These are phyloP conservation scores for Magnusiomyces fungicola DNA, from an alignment of 1,139 yeast genomes.

Conservation along the genomic window DNA sequence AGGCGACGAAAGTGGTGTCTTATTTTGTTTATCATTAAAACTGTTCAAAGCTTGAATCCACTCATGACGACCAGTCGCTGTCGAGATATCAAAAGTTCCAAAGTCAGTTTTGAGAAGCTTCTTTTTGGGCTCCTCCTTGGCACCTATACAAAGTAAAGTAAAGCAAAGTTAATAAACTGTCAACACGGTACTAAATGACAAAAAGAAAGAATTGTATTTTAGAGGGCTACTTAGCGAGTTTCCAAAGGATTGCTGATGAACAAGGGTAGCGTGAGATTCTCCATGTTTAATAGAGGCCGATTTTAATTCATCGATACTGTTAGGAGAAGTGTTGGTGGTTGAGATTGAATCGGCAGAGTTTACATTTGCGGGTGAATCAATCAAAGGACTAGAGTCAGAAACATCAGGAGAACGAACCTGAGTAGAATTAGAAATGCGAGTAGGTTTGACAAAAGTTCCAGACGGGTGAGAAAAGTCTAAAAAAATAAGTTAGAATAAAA, in stretches of 20 bases:
- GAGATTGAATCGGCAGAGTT: not conserved
- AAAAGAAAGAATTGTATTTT: not conserved
- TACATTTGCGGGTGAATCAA: not conserved
- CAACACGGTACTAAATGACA: not conserved
- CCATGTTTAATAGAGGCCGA: not conserved
- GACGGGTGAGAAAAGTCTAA: not conserved
- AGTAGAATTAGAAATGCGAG: not conserved
- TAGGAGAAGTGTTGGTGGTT: slow-evolving; percentile 1
- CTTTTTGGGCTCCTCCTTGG: slow-evolving; percentile 31
- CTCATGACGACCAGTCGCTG: slow-evolving; percentile 24
- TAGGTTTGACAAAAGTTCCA: not conserved
- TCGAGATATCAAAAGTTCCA: slow-evolving; percentile 26
- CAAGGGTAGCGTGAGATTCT: not conserved
- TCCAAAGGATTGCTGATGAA: not conserved
- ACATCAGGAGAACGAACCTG: not conserved
- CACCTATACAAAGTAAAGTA: not conserved
- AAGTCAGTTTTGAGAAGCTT: slow-evolving; percentile 34
- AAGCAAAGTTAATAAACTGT: not conserved
- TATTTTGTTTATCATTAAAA: slow-evolving; percentile 7
- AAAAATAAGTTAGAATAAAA: too few species aligned
- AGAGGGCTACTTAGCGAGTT: not conserved
- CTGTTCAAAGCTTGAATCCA: slow-evolving; percentile 21
- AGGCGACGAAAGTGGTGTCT: slow-evolving; percentile 5
- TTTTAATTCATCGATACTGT: not conserved
- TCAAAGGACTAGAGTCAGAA: not conserved